Evolutionary conservation across 2,329 filamentous ascomycete species (phyloP).

Genomic region (Fusarium clavum): DNA sequence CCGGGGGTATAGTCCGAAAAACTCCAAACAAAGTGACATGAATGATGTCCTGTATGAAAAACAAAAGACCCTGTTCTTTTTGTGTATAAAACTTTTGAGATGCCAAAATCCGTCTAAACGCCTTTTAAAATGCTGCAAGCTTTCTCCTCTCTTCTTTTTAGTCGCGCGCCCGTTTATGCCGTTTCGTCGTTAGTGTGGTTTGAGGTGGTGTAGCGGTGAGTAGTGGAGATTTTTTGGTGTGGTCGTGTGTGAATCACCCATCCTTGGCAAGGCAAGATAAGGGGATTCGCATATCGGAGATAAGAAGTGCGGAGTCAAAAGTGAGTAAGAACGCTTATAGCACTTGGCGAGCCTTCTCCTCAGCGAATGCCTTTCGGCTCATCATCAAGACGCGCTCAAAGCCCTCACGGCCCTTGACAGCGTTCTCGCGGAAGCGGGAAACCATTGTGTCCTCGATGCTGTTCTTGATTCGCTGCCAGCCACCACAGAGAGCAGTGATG

Average conservation of each 20-base stretch:
- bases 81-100: slow-evolving; percentile 35
- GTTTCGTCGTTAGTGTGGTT: slow-evolving; percentile 37
- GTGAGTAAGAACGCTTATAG: slow-evolving; percentile 25
- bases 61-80: slow-evolving; percentile 26
- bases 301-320: slow-evolving; percentile 5
- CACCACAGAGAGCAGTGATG: slow-evolving; percentile 93
- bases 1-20: slow-evolving; percentile 48
- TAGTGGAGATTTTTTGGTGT: slow-evolving; percentile 42
- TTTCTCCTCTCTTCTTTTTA: slow-evolving; percentile 25
- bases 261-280: slow-evolving; percentile 12
- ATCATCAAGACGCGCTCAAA: slow-evolving; percentile 96
- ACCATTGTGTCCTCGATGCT: slow-evolving; percentile 94
- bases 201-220: slow-evolving; percentile 29
- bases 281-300: slow-evolving; percentile 11
- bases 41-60: slow-evolving; percentile 1
- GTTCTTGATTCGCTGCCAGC: slow-evolving; percentile 97
- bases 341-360: slow-evolving; percentile 76
- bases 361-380: slow-evolving; percentile 89
- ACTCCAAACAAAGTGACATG: slow-evolving; percentile 38
- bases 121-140: slow-evolving; percentile 45
- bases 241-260: slow-evolving; percentile 21
- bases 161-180: slow-evolving; percentile 43
- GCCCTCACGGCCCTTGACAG: slow-evolving; percentile 87
- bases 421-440: slow-evolving; percentile 91
- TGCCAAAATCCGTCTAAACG: slow-evolving; percentile 38